Evolutionary conservation across 148 eudicot species (phyloP), one percentile per base, ranked within the genome.

Genomic region (Cornus controversa): DNA sequence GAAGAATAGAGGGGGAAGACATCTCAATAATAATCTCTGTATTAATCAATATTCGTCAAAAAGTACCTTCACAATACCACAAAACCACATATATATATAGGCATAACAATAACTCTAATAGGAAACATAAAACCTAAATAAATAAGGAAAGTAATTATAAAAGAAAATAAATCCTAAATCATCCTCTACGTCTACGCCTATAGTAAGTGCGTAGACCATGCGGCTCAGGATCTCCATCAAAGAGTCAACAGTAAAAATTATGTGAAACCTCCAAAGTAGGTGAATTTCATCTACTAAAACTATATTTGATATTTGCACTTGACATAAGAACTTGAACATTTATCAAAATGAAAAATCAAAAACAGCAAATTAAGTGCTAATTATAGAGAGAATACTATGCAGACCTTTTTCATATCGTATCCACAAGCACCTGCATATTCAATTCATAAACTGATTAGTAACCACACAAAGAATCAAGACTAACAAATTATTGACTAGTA

Each of bases 391-490:
- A 25, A 11, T 5, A 66, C 34, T 14, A 53, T 22, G 31, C 79
- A 40, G 77, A 86, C 89, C 89, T 84, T 84, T 77, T 70, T 73
- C 80, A 86, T 76, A 71, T 86, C 85, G 64, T 81, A 81, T 66
- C 81, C 87, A 79, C 85, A 84, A 25, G 40, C 65, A 76, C 85
- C 87, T 86, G 85, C 37, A 65, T 11, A 80, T 72, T 50, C 78
- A 83, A 68, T 36, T 24, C 4, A 63, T 34, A 63, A 23, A 42
- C 53, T 50, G 22, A 73, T 82, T 58, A 85, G 77, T 75, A 50
- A 53, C 69, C 62, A 78, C 36, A 65, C 18, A 65, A 26, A 65
- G 25, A 10, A 11, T 65, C 16, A 65, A 65, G 34, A 65, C 5
- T 65, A 65, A 29, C 28, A 25, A 65, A 65, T 31, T 31, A 31